phyloP scores from a whole-genome alignment of 352 stramenopile species.

The Pythium dissimile region DNA sequence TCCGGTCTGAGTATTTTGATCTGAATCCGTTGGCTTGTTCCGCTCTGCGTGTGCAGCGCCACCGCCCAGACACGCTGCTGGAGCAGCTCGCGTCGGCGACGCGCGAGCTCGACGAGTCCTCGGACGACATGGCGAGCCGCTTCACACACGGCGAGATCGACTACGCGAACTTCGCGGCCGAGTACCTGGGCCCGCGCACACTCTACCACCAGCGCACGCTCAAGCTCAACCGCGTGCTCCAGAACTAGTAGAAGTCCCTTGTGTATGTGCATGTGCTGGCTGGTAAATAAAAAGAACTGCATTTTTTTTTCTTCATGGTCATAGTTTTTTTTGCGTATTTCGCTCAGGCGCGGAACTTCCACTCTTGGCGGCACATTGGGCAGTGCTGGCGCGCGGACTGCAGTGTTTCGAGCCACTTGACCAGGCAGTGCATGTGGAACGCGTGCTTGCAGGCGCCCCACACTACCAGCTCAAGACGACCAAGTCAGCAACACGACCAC shows the following conservation, averaged over 20 bases:
- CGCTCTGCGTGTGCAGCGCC: constrained; percentile 30
- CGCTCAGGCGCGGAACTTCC: constrained; percentile 72
- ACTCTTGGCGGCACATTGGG: constrained; percentile 88
- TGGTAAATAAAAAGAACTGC: not conserved
- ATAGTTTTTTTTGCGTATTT: too few species aligned
- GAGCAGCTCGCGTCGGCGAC: constrained; percentile 62
- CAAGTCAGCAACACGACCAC: not conserved
- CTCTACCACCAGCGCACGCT: constrained; percentile 75
- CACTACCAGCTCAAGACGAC: constrained; percentile 25
- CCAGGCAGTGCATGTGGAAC: constrained; percentile 93
- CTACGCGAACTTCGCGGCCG: constrained; percentile 55
- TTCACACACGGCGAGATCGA: constrained; percentile 77
- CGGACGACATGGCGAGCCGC: constrained; percentile 66
- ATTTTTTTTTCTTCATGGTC: not conserved
- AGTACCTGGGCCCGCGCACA: constrained; percentile 63
- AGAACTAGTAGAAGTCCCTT: constrained; percentile 37
- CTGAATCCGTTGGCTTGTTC: not conserved
- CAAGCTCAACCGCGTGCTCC: constrained; percentile 64
- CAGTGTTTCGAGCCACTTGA: constrained; percentile 90
- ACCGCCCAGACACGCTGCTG: constrained; percentile 66
- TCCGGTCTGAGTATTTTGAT: not conserved
- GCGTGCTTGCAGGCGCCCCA: constrained; percentile 90
- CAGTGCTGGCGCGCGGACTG: constrained; percentile 81
- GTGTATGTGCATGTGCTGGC: too few species aligned
- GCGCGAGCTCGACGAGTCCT: constrained; percentile 56